Conservation (phyloP, 805 yeast genomes). For the Wickerhamiella musiphila region DNA sequence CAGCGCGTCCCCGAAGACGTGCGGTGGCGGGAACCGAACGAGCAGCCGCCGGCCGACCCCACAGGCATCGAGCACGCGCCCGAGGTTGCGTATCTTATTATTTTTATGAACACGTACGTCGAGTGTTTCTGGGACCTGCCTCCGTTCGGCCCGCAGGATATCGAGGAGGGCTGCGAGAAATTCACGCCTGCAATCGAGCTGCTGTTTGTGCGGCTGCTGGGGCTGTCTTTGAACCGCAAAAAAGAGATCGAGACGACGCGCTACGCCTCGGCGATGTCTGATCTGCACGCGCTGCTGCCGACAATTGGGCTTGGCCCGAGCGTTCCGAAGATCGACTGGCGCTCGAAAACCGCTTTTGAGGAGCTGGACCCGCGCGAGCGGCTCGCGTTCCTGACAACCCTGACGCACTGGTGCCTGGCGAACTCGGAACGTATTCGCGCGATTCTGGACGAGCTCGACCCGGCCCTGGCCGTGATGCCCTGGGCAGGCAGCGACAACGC, state of each 20-base stretch:
- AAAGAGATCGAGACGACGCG: conserved; percentile 24
- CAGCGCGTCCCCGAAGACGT: conserved; percentile 19
- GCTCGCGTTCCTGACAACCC: conserved; percentile 19
- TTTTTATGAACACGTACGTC: conserved; percentile 12
- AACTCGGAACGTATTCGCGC: conserved; percentile 17
- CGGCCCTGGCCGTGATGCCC: conserved; percentile 10
- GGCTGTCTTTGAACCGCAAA: conserved; percentile 24
- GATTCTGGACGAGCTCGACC: conserved; percentile 9
- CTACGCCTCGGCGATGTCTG: conserved; percentile 24
- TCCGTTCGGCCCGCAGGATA: conserved; percentile 25
- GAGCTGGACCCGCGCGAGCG: conserved; percentile 21
- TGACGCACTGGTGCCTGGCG: conserved; percentile 21
- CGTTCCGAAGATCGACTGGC: conserved; percentile 17
- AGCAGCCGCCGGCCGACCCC: conserved; percentile 14
- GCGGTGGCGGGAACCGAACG: conserved; percentile 12
- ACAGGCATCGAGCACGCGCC: conserved; percentile 15
- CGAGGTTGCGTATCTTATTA: conserved; percentile 16
- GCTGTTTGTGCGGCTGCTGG: conserved; percentile 20
- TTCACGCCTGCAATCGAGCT: conserved; percentile 17
- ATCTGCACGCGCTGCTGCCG: conserved; percentile 18
- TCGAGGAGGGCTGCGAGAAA: conserved; percentile 22
- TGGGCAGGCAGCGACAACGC: conserved; percentile 14
- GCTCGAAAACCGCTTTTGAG: conserved; percentile 15
- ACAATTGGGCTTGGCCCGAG: conserved; percentile 16
- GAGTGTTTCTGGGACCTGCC: conserved; percentile 19